Evolutionary conservation across 2,329 filamentous ascomycete species (phyloP), one percentile per base, ranked within the genome.

Genomic region (Stagonosporopsis rhizophila): DNA sequence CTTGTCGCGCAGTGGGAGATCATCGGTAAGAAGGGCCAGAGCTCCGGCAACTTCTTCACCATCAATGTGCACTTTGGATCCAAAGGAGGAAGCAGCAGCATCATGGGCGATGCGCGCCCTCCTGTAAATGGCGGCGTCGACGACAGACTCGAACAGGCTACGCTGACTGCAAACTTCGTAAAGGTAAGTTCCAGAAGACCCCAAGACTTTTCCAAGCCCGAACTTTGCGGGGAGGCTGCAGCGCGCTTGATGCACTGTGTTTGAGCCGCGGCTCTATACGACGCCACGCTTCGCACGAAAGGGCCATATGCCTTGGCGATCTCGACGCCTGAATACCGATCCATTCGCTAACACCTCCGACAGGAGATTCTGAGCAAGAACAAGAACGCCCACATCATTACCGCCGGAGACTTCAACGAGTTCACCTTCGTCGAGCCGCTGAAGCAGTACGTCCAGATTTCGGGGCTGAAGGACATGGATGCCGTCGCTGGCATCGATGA

Each of bases 391-490:
- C 78, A 78, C 22, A 72, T 91, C 61, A 81, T 91, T 56, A 76
- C 81, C 2, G 83, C 85, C 0, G 89, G 89, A 23, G 89, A 91
- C 75, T 91, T 88, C 71, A 91, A 91, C 79, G 89, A 91, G 72
- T 91, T 89, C 69, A 71, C 82, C 5, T 87, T 87, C 59, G 87
- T 86, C 9, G 67, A 80, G 70, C 87, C 88, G 1, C 72, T 90
- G 44, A 71, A 80, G 57, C 76, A 76, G 1, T 89, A 90, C 60
- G 67, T 77, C 1, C 59, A 73, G 3, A 76, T 80, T 19, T 87
- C 85, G 0, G 81, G 83, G 2, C 77, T 91, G 41, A 62, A 79
- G 30, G 87, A 90, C 60, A 75, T 90, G 1, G 87, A 91, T 64
- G 86, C 83, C 5, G 85, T 83, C 0, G 82, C 79, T 4, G 78